Evolutionary conservation across 2,329 filamentous ascomycete genomes (phyloP).

Genomic region (Aspergillus sp.): DNA sequence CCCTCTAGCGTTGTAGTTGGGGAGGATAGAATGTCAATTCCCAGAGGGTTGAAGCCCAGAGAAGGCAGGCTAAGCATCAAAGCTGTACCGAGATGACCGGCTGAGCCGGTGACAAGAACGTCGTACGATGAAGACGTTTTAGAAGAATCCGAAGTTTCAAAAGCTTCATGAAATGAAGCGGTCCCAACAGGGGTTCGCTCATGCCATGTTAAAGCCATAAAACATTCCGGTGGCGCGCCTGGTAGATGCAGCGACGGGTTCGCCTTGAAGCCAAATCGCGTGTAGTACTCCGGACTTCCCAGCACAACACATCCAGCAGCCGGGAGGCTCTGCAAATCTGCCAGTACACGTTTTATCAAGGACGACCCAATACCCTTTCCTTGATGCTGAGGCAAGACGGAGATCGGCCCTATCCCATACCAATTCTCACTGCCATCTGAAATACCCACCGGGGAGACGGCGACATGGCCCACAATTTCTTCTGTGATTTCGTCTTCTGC

Average conservation of each 20-base stretch:
- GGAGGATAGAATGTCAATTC: conserved; percentile 4
- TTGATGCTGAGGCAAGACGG: not conserved
- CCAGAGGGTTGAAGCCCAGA: conserved; percentile 11
- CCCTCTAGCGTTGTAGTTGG: no score
- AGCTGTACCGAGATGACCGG: conserved; percentile 14
- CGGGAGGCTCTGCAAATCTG: not conserved
- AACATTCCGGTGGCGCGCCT: not conserved
- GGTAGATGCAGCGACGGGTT: not conserved
- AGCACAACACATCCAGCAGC: not conserved
- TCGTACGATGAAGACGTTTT: conserved; percentile 1
- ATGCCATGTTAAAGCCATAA: not conserved
- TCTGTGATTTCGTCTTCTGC: not conserved
- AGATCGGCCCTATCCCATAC: not conserved
- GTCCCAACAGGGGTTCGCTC: no score
- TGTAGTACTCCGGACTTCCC: not conserved
- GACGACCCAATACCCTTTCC: not conserved
- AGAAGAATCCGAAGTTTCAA: not conserved
- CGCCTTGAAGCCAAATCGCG: not conserved
- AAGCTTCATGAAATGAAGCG: no score
- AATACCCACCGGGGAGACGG: not conserved
- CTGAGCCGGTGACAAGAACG: conserved; percentile 14
- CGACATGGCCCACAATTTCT: not conserved
- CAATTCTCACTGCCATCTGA: not conserved
- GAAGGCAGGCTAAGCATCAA: conserved; percentile 13
- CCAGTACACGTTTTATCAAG: not conserved